A percentile compares a stretch with the other conserved stretches of the same genome.
Evolutionary conservation across 768 basidiomycete genomes (phyloP).

Genomic region (Xerocomus brunneocitrinus): DNA sequence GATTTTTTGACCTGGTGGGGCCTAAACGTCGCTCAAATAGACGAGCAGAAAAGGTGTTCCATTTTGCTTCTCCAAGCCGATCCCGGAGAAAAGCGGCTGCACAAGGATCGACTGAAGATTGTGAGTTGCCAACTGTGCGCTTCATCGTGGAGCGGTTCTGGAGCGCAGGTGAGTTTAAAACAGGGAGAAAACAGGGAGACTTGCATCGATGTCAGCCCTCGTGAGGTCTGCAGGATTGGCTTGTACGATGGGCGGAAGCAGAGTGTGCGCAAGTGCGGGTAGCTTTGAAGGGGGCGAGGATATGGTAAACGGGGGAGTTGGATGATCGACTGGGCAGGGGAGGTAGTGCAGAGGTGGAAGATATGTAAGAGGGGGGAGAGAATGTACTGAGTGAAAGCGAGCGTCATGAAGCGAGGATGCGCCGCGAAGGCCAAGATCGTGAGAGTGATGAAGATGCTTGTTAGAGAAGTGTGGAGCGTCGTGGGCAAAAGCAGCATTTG

Average conservation of each 20-base stretch:
- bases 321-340: slow-evolving; percentile 15
- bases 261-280: slow-evolving; percentile 24
- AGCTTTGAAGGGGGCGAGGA: slow-evolving; percentile 23
- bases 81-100: slow-evolving; percentile 44
- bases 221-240: slow-evolving; percentile 29
- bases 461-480: slow-evolving; percentile 23
- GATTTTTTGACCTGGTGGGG: slow-evolving; percentile 35
- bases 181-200: not conserved
- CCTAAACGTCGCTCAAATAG: slow-evolving; percentile 44
- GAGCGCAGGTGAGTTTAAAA: slow-evolving; percentile 10
- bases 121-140: slow-evolving; percentile 17
- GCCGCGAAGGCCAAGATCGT: slow-evolving; percentile 20
- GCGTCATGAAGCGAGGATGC: slow-evolving; percentile 23
- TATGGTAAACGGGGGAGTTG: slow-evolving; percentile 13
- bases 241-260: slow-evolving; percentile 32
- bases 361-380: slow-evolving; percentile 23
- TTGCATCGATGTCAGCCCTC: slow-evolving; percentile 24
- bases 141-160: slow-evolving; percentile 28
- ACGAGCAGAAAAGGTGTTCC: slow-evolving; percentile 44
- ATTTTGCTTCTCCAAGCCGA: slow-evolving; percentile 40
- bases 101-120: slow-evolving; percentile 37
- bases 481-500: slow-evolving; percentile 15
- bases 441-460: slow-evolving; percentile 26
- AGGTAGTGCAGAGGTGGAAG: slow-evolving; percentile 26
- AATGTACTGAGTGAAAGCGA: slow-evolving; percentile 26